Conservation (phyloP, 202 grass and related monocot genomes). For the Zoysia matrella region DNA sequence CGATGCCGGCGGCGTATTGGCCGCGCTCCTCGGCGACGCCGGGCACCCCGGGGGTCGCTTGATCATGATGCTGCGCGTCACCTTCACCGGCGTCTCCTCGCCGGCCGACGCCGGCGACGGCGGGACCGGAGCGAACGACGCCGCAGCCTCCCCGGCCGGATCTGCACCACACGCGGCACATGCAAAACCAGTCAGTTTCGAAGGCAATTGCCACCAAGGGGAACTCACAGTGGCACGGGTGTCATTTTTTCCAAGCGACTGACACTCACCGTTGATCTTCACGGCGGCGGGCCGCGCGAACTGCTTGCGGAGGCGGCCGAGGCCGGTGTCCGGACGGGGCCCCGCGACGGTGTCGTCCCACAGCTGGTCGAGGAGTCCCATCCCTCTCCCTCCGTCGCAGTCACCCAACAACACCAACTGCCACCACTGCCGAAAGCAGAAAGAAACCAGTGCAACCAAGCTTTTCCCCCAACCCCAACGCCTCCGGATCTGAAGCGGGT, state of each 20-base stretch:
- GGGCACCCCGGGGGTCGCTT: slow-evolving; percentile 76
- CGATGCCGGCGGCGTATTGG: slow-evolving; percentile 72
- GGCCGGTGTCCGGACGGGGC: slow-evolving; percentile 84
- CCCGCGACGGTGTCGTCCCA: slow-evolving; percentile 98
- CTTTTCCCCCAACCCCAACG: neutral
- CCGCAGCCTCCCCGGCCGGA: slow-evolving; percentile 38
- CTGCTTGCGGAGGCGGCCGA: slow-evolving; percentile 83
- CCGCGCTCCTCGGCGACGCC: slow-evolving; percentile 66
- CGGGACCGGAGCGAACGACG: slow-evolving; percentile 27
- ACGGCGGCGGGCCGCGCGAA: slow-evolving; percentile 48
- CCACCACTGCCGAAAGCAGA: neutral
- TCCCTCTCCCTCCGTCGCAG: slow-evolving; percentile 29
- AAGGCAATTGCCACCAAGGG: neutral
- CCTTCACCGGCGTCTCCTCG: slow-evolving; percentile 59
- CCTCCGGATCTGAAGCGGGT: slow-evolving; percentile 43
- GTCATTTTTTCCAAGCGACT: neutral
- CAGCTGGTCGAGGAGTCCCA: slow-evolving; percentile 94
- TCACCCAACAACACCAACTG: neutral
- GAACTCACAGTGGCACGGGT: neutral
- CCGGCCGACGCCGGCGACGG: slow-evolving; percentile 44
- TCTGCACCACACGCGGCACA: slow-evolving; percentile 32
- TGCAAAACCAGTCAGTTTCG: slow-evolving; percentile 31
- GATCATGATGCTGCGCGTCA: slow-evolving; percentile 97
- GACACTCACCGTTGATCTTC: slow-evolving; percentile 69
- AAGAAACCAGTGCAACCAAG: neutral